Base-by-base conservation (phyloP, 2,329 filamentous ascomycete genomes). In the Paecilomyces variotii region DNA sequence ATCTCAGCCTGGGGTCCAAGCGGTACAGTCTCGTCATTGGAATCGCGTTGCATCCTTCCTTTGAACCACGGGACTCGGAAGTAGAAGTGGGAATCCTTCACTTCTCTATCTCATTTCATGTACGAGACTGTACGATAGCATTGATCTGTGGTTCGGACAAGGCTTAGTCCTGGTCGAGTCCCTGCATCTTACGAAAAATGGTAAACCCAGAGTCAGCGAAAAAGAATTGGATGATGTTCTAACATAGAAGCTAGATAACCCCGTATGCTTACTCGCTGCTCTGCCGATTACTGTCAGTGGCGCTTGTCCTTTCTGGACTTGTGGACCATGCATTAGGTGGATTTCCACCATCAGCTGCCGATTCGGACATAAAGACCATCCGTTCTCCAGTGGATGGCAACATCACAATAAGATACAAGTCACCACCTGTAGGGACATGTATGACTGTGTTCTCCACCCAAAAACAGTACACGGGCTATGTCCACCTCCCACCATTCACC, bases 321-420 rank as follows among this genome's bases (percentile, higher is more conserved):
- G 25, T 26, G 14, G 12, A 52, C 50, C 50, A 26, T n/a, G 12
- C 30, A 30, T 35, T 34, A 30, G 53, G 25, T 35, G 25, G 30
- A 25, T 54, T 54, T 27, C 53, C 53, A n/a, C 26, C 53, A 5
- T 32, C 30, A 54, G 12, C 27, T n/a, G 28, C 60, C 2, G 62
- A 64, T 26, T 62, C 63, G 10, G 81, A 81, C 59, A 67, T 84
- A 54, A 86, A 81, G 51, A 81, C 82, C 52, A 79, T 88, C 58
- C 73, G 72, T 27, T 89, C 87, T 19, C 84, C 86, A 2, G 76
- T 68, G 64, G 79, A 89, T 69, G 74, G 77, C 28, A 81, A 82
- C 63, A 83, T 90, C 67, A 86, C 82, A 59, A 83, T 90, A 68
- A 82, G 83, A 57, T 91, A 87, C 78, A 89, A 87, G 67, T 75